Evolutionary conservation across 345 rosid species (phyloP), one percentile per base, ranked within the genome.

Genomic region (Limnanthes douglasii): DNA sequence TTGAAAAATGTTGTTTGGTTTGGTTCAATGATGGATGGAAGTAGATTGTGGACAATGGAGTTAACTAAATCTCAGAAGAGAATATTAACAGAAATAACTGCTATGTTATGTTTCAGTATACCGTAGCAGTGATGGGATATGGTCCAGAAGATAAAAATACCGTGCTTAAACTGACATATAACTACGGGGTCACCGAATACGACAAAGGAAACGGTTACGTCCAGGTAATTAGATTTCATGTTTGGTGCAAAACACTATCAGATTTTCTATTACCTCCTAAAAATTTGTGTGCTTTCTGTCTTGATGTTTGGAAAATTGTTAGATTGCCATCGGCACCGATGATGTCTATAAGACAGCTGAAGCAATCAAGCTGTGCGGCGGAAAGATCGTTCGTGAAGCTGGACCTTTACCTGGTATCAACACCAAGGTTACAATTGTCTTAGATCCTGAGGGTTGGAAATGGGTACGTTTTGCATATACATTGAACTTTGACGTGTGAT

Each of bases 371-470:
- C 54, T 75, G 23, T 67, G 41, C 54, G 94, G 98, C 6, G 98
- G 98, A 22, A 90, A 84, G 65, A 41, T 90, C 41, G 80, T 83
- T 2, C 70, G 93, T 44, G 85, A 90, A 42, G 93, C 98, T 45
- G 98, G 98, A 45, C 98, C 98, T 0, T 67, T 84, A 47, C 98
- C 94, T 51, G 96, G 96, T 37, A 80, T 84, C 54, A 84, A 51
- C 57, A 90, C 96, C 34, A 90, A 84, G 72, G 84, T 90, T 45
- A 84, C 93, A 8, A 93, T 93, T 8, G 84, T 94, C 70, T 60
- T 90, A 55, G 96, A 90, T 65, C 93, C 98, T 11, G 96, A 90
- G 34, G 96, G 96, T 45, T 90, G 98, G 98, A 90, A 90, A 51
- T 31, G 96, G 80, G 98, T 90, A 73, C 45, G 73, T 29, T 15